These are phyloP conservation scores for Xylaria sp. DNA, from an alignment of 2,329 filamentous ascomycete species.

Conservation along the genomic window DNA sequence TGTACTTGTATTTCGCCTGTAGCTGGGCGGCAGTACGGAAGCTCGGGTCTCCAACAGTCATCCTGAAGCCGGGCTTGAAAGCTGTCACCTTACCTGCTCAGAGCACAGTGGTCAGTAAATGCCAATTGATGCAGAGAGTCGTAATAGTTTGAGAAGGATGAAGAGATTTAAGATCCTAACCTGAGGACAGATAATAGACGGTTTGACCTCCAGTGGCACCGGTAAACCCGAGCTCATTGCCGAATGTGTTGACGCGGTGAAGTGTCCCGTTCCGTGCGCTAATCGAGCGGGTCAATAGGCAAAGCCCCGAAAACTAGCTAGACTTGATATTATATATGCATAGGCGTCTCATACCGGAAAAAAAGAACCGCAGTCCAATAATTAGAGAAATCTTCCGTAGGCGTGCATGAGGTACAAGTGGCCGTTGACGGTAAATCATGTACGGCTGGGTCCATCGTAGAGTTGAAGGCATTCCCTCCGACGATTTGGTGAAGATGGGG, in stretches of 20 bases:
- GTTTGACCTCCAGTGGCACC: constrained; percentile 51
- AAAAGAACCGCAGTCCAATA: constrained; percentile 43
- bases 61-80: constrained; percentile 54
- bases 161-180: constrained; percentile 19
- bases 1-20: constrained; percentile 45
- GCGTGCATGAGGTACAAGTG: constrained; percentile 46
- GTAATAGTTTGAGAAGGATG: not conserved
- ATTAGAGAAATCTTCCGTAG: constrained; percentile 46
- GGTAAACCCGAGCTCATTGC: constrained; percentile 46
- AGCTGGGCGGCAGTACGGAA: constrained; percentile 45
- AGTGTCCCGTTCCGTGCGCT: constrained; percentile 47
- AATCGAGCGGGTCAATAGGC: constrained; percentile 27
- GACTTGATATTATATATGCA: not conserved
- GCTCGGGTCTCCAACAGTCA: constrained; percentile 53
- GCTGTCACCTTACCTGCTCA: constrained; percentile 48
- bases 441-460: constrained; percentile 41
- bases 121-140: not conserved
- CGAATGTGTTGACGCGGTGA: constrained; percentile 47
- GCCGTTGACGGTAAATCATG: constrained; percentile 45
- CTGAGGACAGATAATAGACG: constrained; percentile 54
- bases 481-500: constrained; percentile 48
- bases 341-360: constrained; percentile 24
- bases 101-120: not conserved
- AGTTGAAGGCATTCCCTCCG: constrained; percentile 47
- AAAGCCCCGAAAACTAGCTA: not conserved